Conservation (phyloP, 345 rosid species). For the Dovyalis caffra region DNA sequence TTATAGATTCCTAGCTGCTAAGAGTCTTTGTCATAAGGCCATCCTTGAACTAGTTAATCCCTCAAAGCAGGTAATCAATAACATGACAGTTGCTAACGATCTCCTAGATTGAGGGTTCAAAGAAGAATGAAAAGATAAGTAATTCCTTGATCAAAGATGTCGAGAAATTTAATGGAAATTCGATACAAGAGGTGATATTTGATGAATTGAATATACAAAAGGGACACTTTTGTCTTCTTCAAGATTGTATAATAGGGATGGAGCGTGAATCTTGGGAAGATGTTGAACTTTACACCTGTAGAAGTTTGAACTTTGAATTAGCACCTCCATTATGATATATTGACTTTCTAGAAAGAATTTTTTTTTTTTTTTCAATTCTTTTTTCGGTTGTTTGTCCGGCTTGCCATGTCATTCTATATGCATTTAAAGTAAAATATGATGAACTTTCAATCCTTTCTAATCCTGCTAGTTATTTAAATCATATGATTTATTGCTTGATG, state of each 20-base stretch:
- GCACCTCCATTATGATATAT: not conserved
- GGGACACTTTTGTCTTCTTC: not conserved
- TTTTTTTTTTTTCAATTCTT: not conserved
- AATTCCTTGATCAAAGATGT: not conserved
- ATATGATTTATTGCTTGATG: not conserved
- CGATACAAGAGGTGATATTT: not conserved
- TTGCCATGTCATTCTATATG: not conserved
- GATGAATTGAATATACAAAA: not conserved
- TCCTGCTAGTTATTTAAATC: not conserved
- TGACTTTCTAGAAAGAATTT: not conserved
- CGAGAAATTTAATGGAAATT: not conserved
- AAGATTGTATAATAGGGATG: not conserved
- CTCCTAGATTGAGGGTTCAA: not conserved
- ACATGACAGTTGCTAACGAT: not conserved
- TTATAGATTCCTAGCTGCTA: not conserved
- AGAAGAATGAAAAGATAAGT: not conserved
- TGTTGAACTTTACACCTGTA: too few relatives aligned
- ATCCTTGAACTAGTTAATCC: not conserved
- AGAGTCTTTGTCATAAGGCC: not conserved
- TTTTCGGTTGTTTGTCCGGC: not conserved
- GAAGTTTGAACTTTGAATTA: not conserved
- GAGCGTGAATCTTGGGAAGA: not conserved
- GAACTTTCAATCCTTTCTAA: not conserved
- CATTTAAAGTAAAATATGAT: not conserved
- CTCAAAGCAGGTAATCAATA: not conserved